A percentile compares a stretch with the other conserved stretches of the same genome.
Conservation (phyloP, 352 stramenopile genomes). For the Phytophthora capsici region DNA sequence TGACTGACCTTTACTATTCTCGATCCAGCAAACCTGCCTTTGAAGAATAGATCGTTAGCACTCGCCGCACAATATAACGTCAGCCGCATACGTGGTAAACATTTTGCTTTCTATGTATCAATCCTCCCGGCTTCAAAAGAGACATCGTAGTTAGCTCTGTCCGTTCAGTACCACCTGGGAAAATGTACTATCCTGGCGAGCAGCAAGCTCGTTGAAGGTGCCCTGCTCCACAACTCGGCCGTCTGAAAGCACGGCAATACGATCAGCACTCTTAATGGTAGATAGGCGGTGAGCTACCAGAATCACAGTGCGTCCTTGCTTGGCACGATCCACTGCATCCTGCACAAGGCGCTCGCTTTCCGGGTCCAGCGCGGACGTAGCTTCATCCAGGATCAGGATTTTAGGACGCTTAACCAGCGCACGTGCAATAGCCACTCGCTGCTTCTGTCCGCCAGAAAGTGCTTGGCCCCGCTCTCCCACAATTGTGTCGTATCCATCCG, state of each 20-base stretch:
- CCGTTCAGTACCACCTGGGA: constrained; percentile 76
- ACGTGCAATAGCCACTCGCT: constrained; percentile 80
- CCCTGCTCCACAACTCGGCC: constrained; percentile 88
- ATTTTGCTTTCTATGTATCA: constrained; percentile 30
- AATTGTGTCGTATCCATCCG: constrained; percentile 79
- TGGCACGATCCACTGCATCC: constrained; percentile 76
- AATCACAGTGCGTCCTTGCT: constrained; percentile 93
- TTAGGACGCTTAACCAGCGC: constrained; percentile 78
- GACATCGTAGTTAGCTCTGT: constrained; percentile 42
- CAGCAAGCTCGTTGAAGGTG: constrained; percentile 70
- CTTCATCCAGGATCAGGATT: constrained; percentile 84
- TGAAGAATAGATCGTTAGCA: constrained; percentile 9
- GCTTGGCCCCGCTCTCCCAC: constrained; percentile 75
- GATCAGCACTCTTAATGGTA: constrained; percentile 92
- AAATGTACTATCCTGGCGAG: constrained; percentile 72
- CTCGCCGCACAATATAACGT: constrained; percentile 17
- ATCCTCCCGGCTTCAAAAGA: constrained; percentile 6
- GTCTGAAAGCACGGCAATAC: constrained; percentile 92
- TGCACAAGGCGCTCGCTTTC: constrained; percentile 83
- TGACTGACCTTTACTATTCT: background rate
- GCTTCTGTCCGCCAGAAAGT: constrained; percentile 81
- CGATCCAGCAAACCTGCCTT: constrained; percentile 26
- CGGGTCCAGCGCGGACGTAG: constrained; percentile 75
- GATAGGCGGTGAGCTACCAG: constrained; percentile 97
- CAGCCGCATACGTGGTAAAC: constrained; percentile 14